These are phyloP conservation scores for Serendipita sp. DNA, from an alignment of 768 basidiomycete genomes.

Conservation along the genomic window DNA sequence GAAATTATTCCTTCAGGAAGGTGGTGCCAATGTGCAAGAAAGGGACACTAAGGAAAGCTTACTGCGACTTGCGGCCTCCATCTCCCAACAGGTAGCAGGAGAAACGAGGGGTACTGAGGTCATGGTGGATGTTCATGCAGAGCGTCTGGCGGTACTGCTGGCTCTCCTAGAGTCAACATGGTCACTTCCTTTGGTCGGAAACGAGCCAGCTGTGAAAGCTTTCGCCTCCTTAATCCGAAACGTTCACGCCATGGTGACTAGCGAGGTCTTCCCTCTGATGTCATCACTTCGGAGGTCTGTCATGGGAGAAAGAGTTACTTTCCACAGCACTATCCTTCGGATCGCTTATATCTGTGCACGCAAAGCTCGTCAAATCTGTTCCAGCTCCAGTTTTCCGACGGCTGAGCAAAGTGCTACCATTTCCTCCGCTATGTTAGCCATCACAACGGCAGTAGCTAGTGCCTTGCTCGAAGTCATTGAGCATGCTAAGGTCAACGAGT, in stretches of 20 bases:
- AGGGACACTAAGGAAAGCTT: slow-evolving; percentile 39
- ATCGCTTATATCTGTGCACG: slow-evolving; percentile 63
- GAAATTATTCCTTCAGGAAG: slow-evolving; percentile 52
- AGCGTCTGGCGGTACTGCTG: slow-evolving; percentile 57
- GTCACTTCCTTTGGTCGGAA: slow-evolving; percentile 35
- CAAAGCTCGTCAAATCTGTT: slow-evolving; percentile 38
- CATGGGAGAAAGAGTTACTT: slow-evolving; percentile 42
- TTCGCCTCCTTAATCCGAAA: slow-evolving; percentile 49
- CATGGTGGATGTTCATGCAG: slow-evolving; percentile 67
- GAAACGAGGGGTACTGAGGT: slow-evolving; percentile 69
- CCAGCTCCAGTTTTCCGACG: slow-evolving; percentile 34
- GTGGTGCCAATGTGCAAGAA: slow-evolving; percentile 46
- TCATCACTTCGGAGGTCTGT: slow-evolving; percentile 40
- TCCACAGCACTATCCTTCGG: slow-evolving; percentile 69
- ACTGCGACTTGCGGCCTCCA: slow-evolving; percentile 40
- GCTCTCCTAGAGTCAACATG: slow-evolving; percentile 67
- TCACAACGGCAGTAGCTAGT: slow-evolving; percentile 51
- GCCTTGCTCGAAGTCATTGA: slow-evolving; percentile 49
- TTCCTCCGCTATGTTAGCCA: slow-evolving; percentile 42
- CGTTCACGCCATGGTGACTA: slow-evolving; percentile 49
- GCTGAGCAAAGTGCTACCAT: slow-evolving; percentile 49
- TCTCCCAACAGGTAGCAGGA: slow-evolving; percentile 48
- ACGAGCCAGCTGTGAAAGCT: slow-evolving; percentile 35
- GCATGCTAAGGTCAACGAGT: slow-evolving; percentile 38
- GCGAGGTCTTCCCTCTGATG: slow-evolving; percentile 57